phyloP scores from a whole-genome alignment of 306 rosid species.

The Carpinus fangiana region DNA sequence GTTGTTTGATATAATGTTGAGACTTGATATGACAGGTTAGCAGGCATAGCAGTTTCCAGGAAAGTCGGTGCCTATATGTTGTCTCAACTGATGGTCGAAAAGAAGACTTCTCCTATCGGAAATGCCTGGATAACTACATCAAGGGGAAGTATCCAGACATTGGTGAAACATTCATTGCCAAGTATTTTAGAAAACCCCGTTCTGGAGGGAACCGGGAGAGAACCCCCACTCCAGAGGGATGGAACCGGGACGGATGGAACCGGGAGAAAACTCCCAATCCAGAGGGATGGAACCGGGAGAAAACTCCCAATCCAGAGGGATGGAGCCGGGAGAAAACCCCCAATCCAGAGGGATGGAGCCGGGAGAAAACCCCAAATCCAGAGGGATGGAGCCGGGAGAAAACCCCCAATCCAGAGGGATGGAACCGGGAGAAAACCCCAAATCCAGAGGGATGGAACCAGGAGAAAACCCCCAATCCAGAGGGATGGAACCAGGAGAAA shows the following conservation, averaged over 20 bases:
- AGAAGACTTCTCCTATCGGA: conserved; percentile 78
- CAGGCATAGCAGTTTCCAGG: conserved; percentile 66
- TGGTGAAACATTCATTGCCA: conserved; percentile 59
- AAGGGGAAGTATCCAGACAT: conserved; percentile 58
- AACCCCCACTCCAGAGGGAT: background rate
- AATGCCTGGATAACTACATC: conserved; percentile 62
- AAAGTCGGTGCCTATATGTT: conserved; percentile 74
- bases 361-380: no score
- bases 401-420: no score
- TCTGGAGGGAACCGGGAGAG: conserved; percentile 34
- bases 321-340: no score
- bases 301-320: no score
- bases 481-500: conserved; percentile 5
- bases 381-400: no score
- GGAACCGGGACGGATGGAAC: no score
- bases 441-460: conserved; percentile 12
- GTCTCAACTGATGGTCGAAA: conserved; percentile 64
- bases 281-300: no score
- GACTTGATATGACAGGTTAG: conserved; percentile 54
- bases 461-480: conserved; percentile 19
- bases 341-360: no score
- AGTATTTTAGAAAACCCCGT: conserved; percentile 60
- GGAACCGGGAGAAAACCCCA: no score
- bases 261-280: no score
- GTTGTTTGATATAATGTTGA: background rate